A percentile compares a stretch with the other conserved stretches of the same genome.
phyloP scores from a whole-genome alignment of 208 protist genomes.

The Trypanosoma rangeli region DNA sequence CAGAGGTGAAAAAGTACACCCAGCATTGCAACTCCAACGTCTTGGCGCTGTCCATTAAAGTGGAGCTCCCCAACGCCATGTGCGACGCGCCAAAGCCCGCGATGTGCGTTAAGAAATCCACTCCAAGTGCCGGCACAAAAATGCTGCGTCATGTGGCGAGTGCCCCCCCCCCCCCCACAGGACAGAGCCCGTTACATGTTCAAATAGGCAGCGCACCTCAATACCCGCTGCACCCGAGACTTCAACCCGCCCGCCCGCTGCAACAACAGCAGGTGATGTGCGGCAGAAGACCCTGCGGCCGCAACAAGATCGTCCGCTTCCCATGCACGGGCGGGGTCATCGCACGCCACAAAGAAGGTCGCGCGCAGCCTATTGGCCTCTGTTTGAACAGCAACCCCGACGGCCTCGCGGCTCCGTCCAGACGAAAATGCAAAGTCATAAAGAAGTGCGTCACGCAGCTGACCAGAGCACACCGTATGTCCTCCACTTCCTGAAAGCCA shows the following conservation, averaged over 20 bases:
- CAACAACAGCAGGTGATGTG: too few relatives aligned
- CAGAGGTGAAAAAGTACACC: too few relatives aligned
- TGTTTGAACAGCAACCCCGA: neutral
- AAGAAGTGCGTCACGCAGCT: too few relatives aligned
- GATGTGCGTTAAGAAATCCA: constrained; percentile 10
- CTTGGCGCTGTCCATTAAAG: neutral
- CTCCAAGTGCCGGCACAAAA: constrained; percentile 8
- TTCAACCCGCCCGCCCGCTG: too few relatives aligned
- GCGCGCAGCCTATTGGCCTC: constrained; percentile 2
- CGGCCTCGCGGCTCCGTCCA: too few relatives aligned
- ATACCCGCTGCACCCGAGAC: too few relatives aligned
- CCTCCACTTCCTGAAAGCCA: too few relatives aligned
- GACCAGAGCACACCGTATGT: too few relatives aligned
- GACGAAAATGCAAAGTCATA: too few relatives aligned
- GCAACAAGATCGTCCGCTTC: neutral
- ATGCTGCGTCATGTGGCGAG: neutral
- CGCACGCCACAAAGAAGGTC: constrained; percentile 7
- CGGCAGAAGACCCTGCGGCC: neutral
- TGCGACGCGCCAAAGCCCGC: constrained; percentile 7
- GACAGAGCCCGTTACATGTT: too few relatives aligned
- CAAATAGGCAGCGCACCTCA: too few relatives aligned
- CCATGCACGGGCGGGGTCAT: neutral
- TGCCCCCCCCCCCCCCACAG: too few relatives aligned
- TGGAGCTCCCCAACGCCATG: neutral
- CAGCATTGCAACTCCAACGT: neutral